These are phyloP conservation scores for Eremothecium sinecaudum DNA, from an alignment of 1,139 yeast species.

Conservation along the genomic window DNA sequence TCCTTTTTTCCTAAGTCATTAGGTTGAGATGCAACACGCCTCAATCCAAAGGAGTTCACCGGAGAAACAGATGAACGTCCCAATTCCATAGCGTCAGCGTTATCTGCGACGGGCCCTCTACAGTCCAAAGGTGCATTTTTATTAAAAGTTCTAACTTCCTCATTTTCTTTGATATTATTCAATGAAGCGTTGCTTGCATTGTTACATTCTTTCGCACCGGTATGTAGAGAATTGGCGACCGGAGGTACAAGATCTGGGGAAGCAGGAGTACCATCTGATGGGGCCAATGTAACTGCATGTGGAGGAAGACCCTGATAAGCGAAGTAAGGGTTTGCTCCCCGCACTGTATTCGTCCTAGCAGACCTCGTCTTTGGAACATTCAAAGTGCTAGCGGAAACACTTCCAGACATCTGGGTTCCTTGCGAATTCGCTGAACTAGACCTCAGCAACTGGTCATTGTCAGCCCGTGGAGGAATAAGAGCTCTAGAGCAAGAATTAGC, in stretches of 20 bases:
- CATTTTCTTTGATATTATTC: conserved; percentile 28
- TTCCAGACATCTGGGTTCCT: too few species aligned
- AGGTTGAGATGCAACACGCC: conserved; percentile 4
- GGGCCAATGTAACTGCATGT: conserved; percentile 17
- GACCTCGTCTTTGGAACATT: conserved; percentile 9
- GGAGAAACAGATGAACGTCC: background rate
- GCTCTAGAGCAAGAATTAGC: too few species aligned
- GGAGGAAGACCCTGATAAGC: conserved; percentile 18
- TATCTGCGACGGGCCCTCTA: background rate
- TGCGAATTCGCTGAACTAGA: too few species aligned
- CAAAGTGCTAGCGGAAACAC: too few species aligned
- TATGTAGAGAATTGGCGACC: conserved; percentile 12
- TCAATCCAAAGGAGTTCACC: background rate
- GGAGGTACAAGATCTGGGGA: conserved; percentile 12
- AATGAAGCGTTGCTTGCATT: conserved; percentile 23
- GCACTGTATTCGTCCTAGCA: conserved; percentile 14
- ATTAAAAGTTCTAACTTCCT: conserved; percentile 22
- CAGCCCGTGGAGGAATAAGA: too few species aligned
- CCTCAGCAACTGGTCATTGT: too few species aligned
- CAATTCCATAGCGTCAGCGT: background rate
- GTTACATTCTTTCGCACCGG: conserved; percentile 12
- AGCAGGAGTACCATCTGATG: conserved; percentile 5
- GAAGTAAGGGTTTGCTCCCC: conserved; percentile 16
- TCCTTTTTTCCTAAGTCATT: background rate
- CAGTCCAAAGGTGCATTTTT: background rate